A percentile compares a stretch with the other conserved stretches of the same genome.
These are phyloP conservation scores for Artemisia tridentata DNA, from an alignment of 129 eudicot genomes.

Conservation along the genomic window DNA sequence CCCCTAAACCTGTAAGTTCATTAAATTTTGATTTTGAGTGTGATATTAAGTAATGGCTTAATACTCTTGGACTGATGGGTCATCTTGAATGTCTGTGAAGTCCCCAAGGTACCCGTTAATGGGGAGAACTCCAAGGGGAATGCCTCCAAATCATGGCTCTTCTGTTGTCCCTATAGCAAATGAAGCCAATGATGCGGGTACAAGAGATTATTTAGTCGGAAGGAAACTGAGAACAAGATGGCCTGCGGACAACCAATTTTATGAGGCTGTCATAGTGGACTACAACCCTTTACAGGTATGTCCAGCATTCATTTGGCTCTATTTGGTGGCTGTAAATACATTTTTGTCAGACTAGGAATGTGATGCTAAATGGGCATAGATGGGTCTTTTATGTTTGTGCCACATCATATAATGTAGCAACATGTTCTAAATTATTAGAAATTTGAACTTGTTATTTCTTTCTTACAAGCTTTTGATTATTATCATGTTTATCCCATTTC, in stretches of 20 bases:
- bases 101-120: slow-evolving; percentile 46
- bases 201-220: slow-evolving; percentile 63
- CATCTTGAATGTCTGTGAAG: slow-evolving; percentile 30
- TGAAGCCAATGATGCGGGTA: slow-evolving; percentile 47
- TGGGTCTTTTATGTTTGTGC: neutral
- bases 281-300: slow-evolving; percentile 78
- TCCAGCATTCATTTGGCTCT: slow-evolving; percentile 1
- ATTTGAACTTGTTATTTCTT: neutral
- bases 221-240: slow-evolving; percentile 88
- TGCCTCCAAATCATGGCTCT: slow-evolving; percentile 45
- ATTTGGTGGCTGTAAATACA: neutral
- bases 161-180: slow-evolving; percentile 38
- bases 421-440: neutral
- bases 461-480: neutral
- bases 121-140: slow-evolving; percentile 45
- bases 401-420: neutral
- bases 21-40: slow-evolving; percentile 10
- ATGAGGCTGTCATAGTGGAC: slow-evolving; percentile 78
- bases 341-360: too few relatives aligned
- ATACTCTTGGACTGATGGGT: slow-evolving; percentile 12
- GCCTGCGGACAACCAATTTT: slow-evolving; percentile 89
- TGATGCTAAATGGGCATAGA: too few relatives aligned
- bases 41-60: slow-evolving; percentile 9
- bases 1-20: slow-evolving; percentile 56
- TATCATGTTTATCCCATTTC: neutral